Evolutionary conservation across 2,329 filamentous ascomycete species (phyloP).

Genomic region (Aspergillus latus): DNA sequence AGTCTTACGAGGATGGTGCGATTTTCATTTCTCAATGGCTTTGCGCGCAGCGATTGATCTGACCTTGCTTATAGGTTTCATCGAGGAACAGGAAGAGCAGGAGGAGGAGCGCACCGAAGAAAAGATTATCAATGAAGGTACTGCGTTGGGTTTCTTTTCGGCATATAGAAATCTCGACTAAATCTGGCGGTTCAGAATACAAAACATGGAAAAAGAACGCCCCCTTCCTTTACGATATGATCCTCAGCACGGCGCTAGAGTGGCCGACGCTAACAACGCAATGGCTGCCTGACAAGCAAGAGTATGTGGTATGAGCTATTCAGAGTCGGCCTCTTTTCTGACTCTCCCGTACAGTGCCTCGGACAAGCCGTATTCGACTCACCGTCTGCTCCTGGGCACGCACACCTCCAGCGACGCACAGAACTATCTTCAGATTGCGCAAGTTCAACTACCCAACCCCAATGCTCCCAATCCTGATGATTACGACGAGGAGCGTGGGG

Average conservation of each 20-base stretch:
- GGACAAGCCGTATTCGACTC: conserved; percentile 81
- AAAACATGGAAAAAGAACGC: conserved; percentile 99
- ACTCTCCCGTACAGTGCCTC: conserved; percentile 55
- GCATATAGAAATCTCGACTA: neutral
- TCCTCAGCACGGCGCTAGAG: conserved; percentile 88
- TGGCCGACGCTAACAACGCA: conserved; percentile 98
- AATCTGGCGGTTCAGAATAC: conserved; percentile 65
- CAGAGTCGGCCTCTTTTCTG: neutral
- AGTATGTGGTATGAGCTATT: conserved; percentile 45
- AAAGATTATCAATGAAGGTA: conserved; percentile 91
- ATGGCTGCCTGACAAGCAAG: conserved; percentile 95
- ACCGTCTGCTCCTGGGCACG: conserved; percentile 88
- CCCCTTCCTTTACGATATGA: conserved; percentile 97
- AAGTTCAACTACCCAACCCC: conserved; percentile 86
- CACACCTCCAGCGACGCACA: conserved; percentile 83
- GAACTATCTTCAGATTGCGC: conserved; percentile 93
- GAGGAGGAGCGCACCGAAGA: conserved; percentile 76
- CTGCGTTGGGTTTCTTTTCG: neutral
- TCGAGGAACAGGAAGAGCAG: conserved; percentile 49
- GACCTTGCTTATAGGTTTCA: conserved; percentile 24
- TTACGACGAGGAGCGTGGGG: conserved; percentile 87
- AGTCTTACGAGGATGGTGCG: conserved; percentile 38
- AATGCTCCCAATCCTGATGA: conserved; percentile 70
- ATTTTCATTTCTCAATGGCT: conserved; percentile 12
- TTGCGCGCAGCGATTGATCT: conserved; percentile 23